These are phyloP conservation scores for Colletotrichum phormii DNA, from an alignment of 2,329 filamentous ascomycete genomes.

Conservation along the genomic window DNA sequence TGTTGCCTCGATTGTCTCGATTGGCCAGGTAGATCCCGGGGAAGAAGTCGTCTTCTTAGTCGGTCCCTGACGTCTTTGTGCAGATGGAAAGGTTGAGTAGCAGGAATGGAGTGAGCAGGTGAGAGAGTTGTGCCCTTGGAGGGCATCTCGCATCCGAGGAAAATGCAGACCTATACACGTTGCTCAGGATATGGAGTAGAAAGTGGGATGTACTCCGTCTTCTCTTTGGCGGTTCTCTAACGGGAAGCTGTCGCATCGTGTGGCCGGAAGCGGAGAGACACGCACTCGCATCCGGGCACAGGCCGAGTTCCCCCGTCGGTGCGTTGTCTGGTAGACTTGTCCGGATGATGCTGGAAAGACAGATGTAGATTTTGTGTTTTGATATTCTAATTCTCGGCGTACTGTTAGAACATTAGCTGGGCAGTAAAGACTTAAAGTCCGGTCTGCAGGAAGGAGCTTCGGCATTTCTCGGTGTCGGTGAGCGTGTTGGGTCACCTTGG, in stretches of 20 bases:
- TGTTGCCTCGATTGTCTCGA: not conserved
- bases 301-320: not conserved
- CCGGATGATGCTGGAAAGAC: not conserved
- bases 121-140: not conserved
- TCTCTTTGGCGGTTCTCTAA: not conserved
- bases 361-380: not conserved
- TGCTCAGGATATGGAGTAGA: not conserved
- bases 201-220: not conserved
- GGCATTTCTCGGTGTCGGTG: constrained; percentile 15
- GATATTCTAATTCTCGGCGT: not conserved
- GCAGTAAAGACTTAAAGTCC: too few relatives aligned
- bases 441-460: not conserved
- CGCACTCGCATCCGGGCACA: constrained; percentile 8
- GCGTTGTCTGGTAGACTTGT: not conserved
- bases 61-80: not conserved
- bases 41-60: not conserved
- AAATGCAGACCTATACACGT: not conserved
- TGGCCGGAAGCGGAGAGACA: constrained; percentile 11
- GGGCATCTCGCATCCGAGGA: not conserved
- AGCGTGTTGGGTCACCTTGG: constrained; percentile 17
- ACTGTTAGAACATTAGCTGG: not conserved
- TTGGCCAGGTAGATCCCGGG: not conserved
- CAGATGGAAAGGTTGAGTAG: not conserved
- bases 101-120: too few relatives aligned
- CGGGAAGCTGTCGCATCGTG: not conserved